Evolutionary conservation across 2,329 filamentous ascomycete species (phyloP), one percentile per base, ranked within the genome.

Genomic region (Paecilomyces formosus): DNA sequence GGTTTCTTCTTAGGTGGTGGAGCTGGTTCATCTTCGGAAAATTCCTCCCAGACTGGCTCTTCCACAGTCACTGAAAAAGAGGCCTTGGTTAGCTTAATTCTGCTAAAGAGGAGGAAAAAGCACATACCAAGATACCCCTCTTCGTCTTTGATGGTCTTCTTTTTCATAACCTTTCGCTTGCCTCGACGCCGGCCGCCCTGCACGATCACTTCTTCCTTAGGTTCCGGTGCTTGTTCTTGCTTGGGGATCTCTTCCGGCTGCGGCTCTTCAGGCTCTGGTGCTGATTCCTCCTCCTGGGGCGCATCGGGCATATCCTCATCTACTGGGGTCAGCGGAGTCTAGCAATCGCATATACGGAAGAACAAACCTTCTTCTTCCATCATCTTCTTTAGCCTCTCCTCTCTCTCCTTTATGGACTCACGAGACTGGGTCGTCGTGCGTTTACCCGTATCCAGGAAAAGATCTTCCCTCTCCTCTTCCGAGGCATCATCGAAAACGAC

Each of bases 1-100:
- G 76, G 72, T 22, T 78, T 76, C 59, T 81, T 77, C 12, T 81
- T 79, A 22, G 77, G 72, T 6, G 78, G 74, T 1, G 77, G 78
- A 56, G 71, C 71, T 22, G 86, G 83, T 64, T 96, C 92, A 63
- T 96, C 92, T 71, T 97, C 92, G 0, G 91, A 96, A 76, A 95
- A 96, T 0, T 89, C 93, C 72, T 97, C 92, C 92, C 92, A 97
- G 0, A 82, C 88, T 0, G 83, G 76, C 69, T 96, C 91, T 74
- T 95, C 89, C 64, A 88, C 88, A 1, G 92, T 96, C 31, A 96
- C 92, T 94, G 35, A 18, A 15, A 11, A 8, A 35, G 33, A 22
- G 30, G n/a, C 15, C 30, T 45, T 6, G 24, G n/a, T 18, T 45
- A 18, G 18, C 52, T 66, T 53, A 65, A 63, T 58, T 18, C 54